Evolutionary conservation across 108 stramenopile species (phyloP), one percentile per base, ranked within the genome.

Genomic region (Cafeteria roenbergensis): DNA sequence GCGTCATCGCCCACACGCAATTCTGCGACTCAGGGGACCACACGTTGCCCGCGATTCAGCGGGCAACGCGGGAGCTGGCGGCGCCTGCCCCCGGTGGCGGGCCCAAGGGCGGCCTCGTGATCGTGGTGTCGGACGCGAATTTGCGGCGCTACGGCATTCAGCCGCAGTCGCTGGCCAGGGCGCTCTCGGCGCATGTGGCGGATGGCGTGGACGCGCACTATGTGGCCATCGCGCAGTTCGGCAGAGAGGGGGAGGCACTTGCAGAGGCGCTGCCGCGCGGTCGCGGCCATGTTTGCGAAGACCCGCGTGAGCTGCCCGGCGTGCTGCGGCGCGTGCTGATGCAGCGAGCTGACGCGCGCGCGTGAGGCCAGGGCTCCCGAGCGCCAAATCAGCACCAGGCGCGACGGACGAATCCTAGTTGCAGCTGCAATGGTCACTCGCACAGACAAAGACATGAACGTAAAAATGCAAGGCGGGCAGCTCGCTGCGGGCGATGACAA

Each of bases 1-100:
- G 67, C 2, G 90, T 90, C 81, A 75, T 88, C n/a, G 92, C 92
- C 36, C 87, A 93, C 60, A 76, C 87, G 52, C 92, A 93, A 71
- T 93, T 86, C 71, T 82, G 80, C 30, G 71, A 66, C 37, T 71
- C 81, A 8, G 89, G 92, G 20, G 92, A 93, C 57, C 75, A 75
- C 38, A 93, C 92, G 3, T 62, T 90, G 27, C 85, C 87, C 64
- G 88, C 87, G n/a, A 86, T 88, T 9, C 66, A 74, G 57, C 53
- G 60, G 42, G 92, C 87, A 21, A 62, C 48, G 34, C 60, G 85
- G 32, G 74, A 76, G 25, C 71, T 77, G 30, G 70, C 73, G 0
- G 57, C 29, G 25, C 69, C 69, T 24, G 76, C 65, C 30, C 77
- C 71, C 27, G 59, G 69, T 1, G 67, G 65, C 20, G 75, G 68